phyloP scores from a whole-genome alignment of 805 yeast species.

The Candida dajiaensis region DNA sequence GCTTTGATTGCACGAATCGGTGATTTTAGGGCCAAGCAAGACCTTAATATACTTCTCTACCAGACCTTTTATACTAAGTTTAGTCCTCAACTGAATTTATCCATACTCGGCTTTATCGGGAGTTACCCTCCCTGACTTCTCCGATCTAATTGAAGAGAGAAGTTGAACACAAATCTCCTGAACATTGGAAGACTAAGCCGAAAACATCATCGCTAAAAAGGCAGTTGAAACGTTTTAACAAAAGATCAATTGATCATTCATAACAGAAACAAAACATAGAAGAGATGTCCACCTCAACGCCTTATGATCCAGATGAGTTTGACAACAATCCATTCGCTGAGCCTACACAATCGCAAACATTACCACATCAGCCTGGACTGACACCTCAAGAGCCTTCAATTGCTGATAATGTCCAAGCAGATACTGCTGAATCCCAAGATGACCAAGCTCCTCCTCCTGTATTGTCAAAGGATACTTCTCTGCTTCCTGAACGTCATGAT shows the following conservation, averaged over 20 bases:
- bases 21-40: too few relatives aligned
- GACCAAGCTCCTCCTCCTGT: neutral
- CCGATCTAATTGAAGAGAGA: neutral
- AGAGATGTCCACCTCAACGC: constrained; percentile 36
- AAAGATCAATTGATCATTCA: neutral
- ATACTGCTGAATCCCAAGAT: neutral
- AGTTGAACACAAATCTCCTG: neutral
- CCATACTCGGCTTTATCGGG: neutral
- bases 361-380: constrained; percentile 9
- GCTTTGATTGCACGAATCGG: too few relatives aligned
- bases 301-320: constrained; percentile 50
- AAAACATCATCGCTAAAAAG: neutral
- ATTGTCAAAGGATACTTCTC: constrained; percentile 6
- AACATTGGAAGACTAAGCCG: neutral
- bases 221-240: neutral
- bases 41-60: too few relatives aligned
- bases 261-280: neutral
- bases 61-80: too few relatives aligned
- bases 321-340: constrained; percentile 61
- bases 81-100: too few relatives aligned
- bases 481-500: constrained; percentile 21
- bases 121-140: neutral
- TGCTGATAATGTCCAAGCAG: neutral
- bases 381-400: constrained; percentile 7
- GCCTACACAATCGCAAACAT: constrained; percentile 22